These are phyloP conservation scores for Massariosphaeria phaeospora DNA, from an alignment of 495 filamentous ascomycete species.

Conservation along the genomic window DNA sequence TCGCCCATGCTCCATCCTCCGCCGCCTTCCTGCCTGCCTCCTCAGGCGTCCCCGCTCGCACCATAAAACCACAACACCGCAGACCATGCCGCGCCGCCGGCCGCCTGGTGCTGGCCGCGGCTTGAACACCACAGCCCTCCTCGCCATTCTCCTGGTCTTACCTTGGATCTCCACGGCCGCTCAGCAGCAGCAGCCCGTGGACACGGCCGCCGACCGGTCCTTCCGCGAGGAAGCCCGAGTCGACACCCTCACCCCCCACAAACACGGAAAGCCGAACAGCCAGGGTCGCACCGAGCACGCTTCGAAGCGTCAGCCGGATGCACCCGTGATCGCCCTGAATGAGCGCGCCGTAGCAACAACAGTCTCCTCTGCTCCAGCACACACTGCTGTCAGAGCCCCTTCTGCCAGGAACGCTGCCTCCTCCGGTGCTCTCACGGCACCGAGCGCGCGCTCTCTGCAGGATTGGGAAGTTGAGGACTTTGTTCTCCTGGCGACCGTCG, in stretches of 20 bases:
- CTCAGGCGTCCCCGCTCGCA: slow-evolving; percentile 13
- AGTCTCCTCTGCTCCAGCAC: slow-evolving; percentile 71
- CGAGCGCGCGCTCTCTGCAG: slow-evolving; percentile 87
- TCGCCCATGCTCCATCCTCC: slow-evolving; percentile 26
- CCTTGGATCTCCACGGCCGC: slow-evolving; percentile 32
- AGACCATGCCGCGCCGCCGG: slow-evolving; percentile 37
- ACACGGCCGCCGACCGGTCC: slow-evolving; percentile 28
- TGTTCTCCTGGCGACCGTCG: slow-evolving; percentile 98
- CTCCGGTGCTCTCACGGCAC: slow-evolving; percentile 68
- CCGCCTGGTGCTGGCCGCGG: slow-evolving; percentile 37
- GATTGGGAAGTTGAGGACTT: slow-evolving; percentile 99
- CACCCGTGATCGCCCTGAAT: slow-evolving; percentile 55
- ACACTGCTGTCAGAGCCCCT: slow-evolving; percentile 40
- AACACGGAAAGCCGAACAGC: slow-evolving; percentile 2
- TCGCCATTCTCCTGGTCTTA: slow-evolving; percentile 31
- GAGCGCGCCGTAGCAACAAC: slow-evolving; percentile 90
- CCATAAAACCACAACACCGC: slow-evolving; percentile 16
- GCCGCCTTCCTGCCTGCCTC: slow-evolving; percentile 18
- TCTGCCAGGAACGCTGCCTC: slow-evolving; percentile 58
- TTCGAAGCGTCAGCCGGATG: slow-evolving; percentile 31
- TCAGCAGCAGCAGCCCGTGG: slow-evolving; percentile 41
- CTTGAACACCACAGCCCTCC: slow-evolving; percentile 41
- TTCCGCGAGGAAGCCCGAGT: slow-evolving; percentile 28
- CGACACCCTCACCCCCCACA: slow-evolving; percentile 24
- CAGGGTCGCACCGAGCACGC: slow-evolving; percentile 20